A percentile compares a stretch with the other conserved stretches of the same genome.
These are phyloP conservation scores for Camellia lanceoleosa DNA, from an alignment of 148 eudicot species.

Conservation along the genomic window DNA sequence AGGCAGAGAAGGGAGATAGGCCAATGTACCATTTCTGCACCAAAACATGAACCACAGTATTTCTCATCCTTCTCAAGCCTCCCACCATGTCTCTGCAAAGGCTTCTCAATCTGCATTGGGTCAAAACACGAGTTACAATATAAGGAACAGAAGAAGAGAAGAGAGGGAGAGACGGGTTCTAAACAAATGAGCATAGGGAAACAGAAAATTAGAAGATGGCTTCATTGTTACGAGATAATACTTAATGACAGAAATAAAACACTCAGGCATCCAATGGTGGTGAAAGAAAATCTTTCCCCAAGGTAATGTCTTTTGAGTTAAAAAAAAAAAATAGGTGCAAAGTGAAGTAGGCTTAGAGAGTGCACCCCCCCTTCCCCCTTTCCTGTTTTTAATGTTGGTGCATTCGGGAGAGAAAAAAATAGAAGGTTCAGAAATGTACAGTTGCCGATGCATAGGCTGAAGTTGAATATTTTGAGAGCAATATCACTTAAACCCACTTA, in stretches of 20 bases:
- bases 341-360: too few relatives aligned
- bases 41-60: conserved; percentile 96
- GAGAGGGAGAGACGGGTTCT: background rate
- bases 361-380: too few relatives aligned
- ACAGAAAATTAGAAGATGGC: background rate
- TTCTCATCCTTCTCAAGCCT: conserved; percentile 85
- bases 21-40: conserved; percentile 71
- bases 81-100: conserved; percentile 96
- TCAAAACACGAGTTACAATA: background rate
- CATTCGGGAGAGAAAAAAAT: too few relatives aligned
- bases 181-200: background rate
- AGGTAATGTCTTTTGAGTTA: background rate
- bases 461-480: too few relatives aligned
- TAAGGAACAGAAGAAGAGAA: background rate
- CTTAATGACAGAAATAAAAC: background rate
- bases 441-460: too few relatives aligned
- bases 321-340: background rate
- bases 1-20: conserved; percentile 8
- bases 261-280: background rate
- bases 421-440: too few relatives aligned
- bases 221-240: background rate
- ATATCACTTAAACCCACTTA: conserved; percentile 6
- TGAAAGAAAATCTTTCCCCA: background rate
- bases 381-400: too few relatives aligned
- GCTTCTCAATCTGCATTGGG: conserved; percentile 65